These are phyloP conservation scores for Aspergillus clavatus DNA, from an alignment of 2,329 filamentous ascomycete genomes.

Conservation along the genomic window DNA sequence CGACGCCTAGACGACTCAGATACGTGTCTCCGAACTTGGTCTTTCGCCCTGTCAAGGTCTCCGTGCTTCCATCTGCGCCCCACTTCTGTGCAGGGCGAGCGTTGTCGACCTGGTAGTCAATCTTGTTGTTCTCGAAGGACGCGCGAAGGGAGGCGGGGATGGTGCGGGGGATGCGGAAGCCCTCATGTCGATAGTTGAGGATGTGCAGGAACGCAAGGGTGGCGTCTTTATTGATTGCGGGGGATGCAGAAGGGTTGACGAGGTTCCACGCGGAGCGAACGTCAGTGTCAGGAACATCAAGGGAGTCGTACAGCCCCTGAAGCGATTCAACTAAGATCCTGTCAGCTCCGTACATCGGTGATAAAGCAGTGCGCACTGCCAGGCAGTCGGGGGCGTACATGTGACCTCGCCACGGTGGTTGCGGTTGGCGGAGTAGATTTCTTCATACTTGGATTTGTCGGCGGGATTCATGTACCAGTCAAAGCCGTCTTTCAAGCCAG, in stretches of 20 bases:
- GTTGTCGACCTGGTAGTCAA: slow-evolving; percentile 90
- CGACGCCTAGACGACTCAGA: slow-evolving; percentile 76
- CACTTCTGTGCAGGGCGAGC: slow-evolving; percentile 67
- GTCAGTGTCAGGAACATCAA: slow-evolving; percentile 67
- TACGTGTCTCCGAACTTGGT: slow-evolving; percentile 98
- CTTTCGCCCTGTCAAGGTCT: slow-evolving; percentile 81
- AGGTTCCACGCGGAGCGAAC: slow-evolving; percentile 94
- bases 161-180: slow-evolving; percentile 84
- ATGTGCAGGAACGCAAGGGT: slow-evolving; percentile 93
- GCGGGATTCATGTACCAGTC: slow-evolving; percentile 98
- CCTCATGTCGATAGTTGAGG: slow-evolving; percentile 91
- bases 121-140: slow-evolving; percentile 91
- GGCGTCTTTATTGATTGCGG: slow-evolving; percentile 89
- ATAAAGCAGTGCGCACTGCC: background rate
- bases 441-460: slow-evolving; percentile 92
- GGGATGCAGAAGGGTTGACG: slow-evolving; percentile 80
- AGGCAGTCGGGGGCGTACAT: slow-evolving; percentile 51
- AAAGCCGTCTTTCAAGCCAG: slow-evolving; percentile 89
- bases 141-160: slow-evolving; percentile 87
- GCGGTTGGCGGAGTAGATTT: slow-evolving; percentile 90
- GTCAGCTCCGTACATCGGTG: slow-evolving; percentile 6
- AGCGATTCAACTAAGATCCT: slow-evolving; percentile 63
- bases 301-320: slow-evolving; percentile 71
- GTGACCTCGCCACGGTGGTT: slow-evolving; percentile 79
- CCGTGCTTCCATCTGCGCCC: slow-evolving; percentile 73